phyloP scores from a whole-genome alignment of 371 early-diverging fungal species.

The Syncephalis fuscata region DNA sequence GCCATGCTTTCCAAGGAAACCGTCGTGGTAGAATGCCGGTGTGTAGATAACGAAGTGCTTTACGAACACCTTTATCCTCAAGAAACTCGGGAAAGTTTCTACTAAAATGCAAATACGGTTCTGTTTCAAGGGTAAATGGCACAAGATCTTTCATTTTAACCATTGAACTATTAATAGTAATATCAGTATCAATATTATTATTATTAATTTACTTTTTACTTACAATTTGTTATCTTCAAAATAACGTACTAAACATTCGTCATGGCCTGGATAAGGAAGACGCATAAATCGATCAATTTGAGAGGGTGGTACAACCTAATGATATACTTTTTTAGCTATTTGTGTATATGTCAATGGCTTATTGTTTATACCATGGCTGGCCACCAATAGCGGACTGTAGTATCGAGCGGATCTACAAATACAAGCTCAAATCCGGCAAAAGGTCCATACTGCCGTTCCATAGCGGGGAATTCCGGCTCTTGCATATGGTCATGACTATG shows the following conservation, averaged over 20 bases:
- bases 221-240: constrained; percentile 5
- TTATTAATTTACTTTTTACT: neutral
- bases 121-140: neutral
- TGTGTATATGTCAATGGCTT: neutral
- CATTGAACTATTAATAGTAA: neutral
- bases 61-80: neutral
- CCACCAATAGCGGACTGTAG: constrained; percentile 2
- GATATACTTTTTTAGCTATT: no score
- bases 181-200: neutral
- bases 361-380: constrained; percentile 1
- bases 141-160: neutral
- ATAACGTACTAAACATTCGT: constrained; percentile 1
- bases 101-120: neutral
- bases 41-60: neutral
- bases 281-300: neutral
- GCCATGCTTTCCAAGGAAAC: constrained; percentile 1
- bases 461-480: no score
- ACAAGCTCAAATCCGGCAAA: constrained; percentile 1
- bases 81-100: neutral
- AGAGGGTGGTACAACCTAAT: neutral
- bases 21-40: neutral
- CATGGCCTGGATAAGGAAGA: neutral
- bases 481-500: no score
- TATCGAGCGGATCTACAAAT: constrained; percentile 2
- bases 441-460: neutral